Conservation (phyloP, 2,329 filamentous ascomycete species). For the Rhynchosporium secalis region DNA sequence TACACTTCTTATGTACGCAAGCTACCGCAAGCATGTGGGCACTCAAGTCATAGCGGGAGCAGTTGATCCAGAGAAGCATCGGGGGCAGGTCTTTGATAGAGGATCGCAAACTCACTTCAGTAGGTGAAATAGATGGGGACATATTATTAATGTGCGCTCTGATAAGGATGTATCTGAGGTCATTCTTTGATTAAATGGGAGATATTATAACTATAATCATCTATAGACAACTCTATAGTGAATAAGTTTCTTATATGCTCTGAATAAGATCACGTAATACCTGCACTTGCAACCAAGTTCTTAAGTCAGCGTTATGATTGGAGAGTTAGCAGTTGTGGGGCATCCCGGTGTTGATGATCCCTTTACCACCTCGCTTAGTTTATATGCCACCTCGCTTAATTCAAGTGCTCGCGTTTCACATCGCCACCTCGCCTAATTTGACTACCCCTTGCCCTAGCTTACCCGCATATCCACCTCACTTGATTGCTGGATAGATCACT, state of each 20-base stretch:
- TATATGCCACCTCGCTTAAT: neutral
- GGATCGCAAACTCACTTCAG: slow-evolving; percentile 5
- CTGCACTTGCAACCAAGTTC: slow-evolving; percentile 4
- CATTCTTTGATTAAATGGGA: slow-evolving; percentile 11
- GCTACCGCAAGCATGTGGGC: slow-evolving; percentile 17
- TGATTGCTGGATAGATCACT: slow-evolving; percentile 3
- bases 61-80: slow-evolving; percentile 11
- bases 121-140: slow-evolving; percentile 3
- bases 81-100: slow-evolving; percentile 11
- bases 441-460: slow-evolving; percentile 4
- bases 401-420: neutral
- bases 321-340: slow-evolving; percentile 7
- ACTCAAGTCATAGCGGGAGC: slow-evolving; percentile 8
- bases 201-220: slow-evolving; percentile 1
- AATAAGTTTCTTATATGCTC: too few species aligned
- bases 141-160: neutral
- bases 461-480: slow-evolving; percentile 8
- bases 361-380: slow-evolving; percentile 8
- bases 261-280: slow-evolving; percentile 7
- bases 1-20: slow-evolving; percentile 19
- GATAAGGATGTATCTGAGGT: slow-evolving; percentile 1
- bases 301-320: slow-evolving; percentile 7
- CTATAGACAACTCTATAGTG: slow-evolving; percentile 1
- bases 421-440: slow-evolving; percentile 5
- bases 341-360: slow-evolving; percentile 4